Percentiles rank a stretch among this genome's conserved stretches.
Evolutionary conservation across 306 rosid species (phyloP).

Genomic region (Gastrolobium villosum): DNA sequence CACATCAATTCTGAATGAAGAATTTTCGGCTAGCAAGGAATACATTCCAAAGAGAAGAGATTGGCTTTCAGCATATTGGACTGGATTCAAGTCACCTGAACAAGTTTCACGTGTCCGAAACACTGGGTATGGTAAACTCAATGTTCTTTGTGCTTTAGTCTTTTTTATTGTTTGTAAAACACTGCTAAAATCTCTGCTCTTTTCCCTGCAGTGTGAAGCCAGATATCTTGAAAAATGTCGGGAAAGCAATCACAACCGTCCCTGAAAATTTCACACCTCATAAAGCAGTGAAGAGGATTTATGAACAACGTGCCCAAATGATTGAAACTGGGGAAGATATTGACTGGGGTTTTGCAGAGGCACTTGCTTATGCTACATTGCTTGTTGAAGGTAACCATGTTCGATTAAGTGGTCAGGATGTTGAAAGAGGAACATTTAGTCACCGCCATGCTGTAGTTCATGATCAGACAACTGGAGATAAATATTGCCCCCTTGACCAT

Average conservation of each 20-base stretch:
- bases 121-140: constrained; percentile 75
- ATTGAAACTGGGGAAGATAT: constrained; percentile 94
- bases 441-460: constrained; percentile 95
- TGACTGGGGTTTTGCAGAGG: constrained; percentile 96
- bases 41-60: constrained; percentile 89
- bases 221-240: constrained; percentile 90
- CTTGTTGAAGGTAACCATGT: constrained; percentile 96
- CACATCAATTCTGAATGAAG: constrained; percentile 81
- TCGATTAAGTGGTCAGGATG: constrained; percentile 96
- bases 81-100: constrained; percentile 96
- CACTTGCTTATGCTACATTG: constrained; percentile 96
- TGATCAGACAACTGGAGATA: constrained; percentile 88
- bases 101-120: constrained; percentile 92
- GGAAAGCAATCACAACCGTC: constrained; percentile 84
- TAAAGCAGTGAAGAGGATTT: constrained; percentile 90
- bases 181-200: constrained; percentile 40
- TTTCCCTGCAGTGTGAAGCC: constrained; percentile 79
- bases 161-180: constrained; percentile 12
- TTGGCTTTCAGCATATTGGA: constrained; percentile 98
- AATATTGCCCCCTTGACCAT: constrained; percentile 90
- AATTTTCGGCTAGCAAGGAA: constrained; percentile 91
- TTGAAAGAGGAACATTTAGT: constrained; percentile 98
- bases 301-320: constrained; percentile 90
- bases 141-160: constrained; percentile 15
- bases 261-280: constrained; percentile 90